phyloP scores from a whole-genome alignment of 1,284 basidiomycete genomes.

The Bjerkandera adusta region DNA sequence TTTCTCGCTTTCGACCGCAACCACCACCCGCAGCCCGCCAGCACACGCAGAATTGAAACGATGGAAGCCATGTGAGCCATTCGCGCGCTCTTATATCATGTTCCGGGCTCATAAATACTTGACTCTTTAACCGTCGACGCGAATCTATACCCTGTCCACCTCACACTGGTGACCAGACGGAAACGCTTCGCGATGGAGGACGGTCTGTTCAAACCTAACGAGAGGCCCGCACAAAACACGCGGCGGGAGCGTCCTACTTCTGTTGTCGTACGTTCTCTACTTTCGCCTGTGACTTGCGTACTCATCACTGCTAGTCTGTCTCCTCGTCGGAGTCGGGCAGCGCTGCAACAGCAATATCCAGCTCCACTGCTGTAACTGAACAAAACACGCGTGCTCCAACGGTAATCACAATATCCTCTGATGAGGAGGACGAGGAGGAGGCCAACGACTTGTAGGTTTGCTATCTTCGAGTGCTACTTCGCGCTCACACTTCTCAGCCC shows the following conservation, averaged over 20 bases:
- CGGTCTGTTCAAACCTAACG: not conserved
- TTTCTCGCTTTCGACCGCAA: not conserved
- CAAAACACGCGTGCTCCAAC: not conserved
- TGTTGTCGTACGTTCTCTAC: not conserved
- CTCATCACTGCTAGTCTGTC: not conserved
- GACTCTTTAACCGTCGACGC: not conserved
- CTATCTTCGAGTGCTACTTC: slow-evolving; percentile 5
- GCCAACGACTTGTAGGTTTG: too few relatives aligned
- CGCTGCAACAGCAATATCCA: slow-evolving; percentile 1
- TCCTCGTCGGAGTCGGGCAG: not conserved
- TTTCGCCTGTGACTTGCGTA: not conserved
- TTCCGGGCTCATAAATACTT: not conserved
- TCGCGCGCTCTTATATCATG: not conserved
- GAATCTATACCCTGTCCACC: too few relatives aligned
- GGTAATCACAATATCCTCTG: slow-evolving; percentile 26
- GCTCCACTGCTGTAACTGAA: not conserved
- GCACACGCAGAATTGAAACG: not conserved
- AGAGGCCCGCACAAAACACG: not conserved
- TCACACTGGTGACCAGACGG: not conserved
- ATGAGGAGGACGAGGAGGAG: slow-evolving; percentile 19
- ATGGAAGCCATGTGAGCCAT: not conserved
- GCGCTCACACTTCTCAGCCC: too few relatives aligned
- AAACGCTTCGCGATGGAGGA: not conserved
- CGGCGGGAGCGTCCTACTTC: not conserved
- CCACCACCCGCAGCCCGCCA: not conserved